Evolutionary conservation across 148 eudicot species (phyloP).

Genomic region (Beta vulgaris): DNA sequence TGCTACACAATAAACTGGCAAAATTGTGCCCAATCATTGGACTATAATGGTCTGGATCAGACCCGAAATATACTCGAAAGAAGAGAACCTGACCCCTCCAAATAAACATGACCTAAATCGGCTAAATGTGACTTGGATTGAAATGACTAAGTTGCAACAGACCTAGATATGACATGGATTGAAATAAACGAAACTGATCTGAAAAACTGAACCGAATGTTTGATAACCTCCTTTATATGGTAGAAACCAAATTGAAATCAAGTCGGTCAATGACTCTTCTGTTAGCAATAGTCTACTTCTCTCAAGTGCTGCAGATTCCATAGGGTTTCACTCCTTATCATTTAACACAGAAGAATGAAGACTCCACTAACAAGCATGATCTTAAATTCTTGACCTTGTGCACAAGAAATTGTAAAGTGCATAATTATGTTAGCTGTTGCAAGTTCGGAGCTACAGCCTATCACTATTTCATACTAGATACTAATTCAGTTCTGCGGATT

Average conservation of each 20-base stretch:
- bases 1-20: not conserved
- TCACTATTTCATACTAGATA: not conserved
- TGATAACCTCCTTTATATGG: not conserved
- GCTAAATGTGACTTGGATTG: no score
- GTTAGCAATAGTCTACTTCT: not conserved
- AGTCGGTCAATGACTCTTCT: not conserved
- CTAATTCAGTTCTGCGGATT: not conserved
- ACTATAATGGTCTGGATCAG: no score
- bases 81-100: no score
- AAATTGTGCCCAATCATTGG: no score
- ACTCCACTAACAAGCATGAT: not conserved
- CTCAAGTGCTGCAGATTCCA: not conserved
- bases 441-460: not conserved
- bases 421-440: not conserved
- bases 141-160: no score
- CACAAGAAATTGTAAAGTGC: not conserved
- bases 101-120: no score
- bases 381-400: not conserved
- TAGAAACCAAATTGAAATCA: not conserved
- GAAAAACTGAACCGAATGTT: not conserved
- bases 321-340: not conserved
- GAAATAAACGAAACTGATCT: not conserved
- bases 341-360: not conserved
- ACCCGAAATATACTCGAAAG: no score
- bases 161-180: no score